Evolutionary conservation across 805 yeast genomes (phyloP), one percentile per base, ranked within the genome.

Genomic region (Teunomyces funiuensis): DNA sequence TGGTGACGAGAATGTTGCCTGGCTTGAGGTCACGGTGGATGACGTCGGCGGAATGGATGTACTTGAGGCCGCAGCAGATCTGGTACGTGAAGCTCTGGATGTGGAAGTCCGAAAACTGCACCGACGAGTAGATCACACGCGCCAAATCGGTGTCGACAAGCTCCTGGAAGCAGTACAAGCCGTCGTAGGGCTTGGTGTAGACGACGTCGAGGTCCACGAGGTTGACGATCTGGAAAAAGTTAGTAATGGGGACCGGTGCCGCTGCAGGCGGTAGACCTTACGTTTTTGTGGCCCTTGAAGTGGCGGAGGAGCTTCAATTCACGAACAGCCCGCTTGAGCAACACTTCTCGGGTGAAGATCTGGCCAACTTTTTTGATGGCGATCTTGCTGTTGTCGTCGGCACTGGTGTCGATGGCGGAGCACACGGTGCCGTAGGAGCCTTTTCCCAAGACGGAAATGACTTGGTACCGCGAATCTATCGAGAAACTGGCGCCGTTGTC

Each of bases 21-120:
- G 97, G 97, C 61, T 90, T 90, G 47, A 90, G 74, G 58, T 90
- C 98, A 42, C 98, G 73, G 59, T 90, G 98, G 41, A 90, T 83
- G 7, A 90, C 95, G 51, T 87, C 89, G 1, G 96, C 96, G 5
- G 93, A 81, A 61, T 90, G 98, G 38, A 90, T 84, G 55, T 88
- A 90, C 57, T 87, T 85, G 33, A 90, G 65, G 0, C 96, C 98
- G 61, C 95, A 85, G 26, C 88, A 64, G 2, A 90, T 77, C 60
- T 90, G 97, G 57, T 88, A 89, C 28, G 80, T 58, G 51, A 88
- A 85, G 46, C 77, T 76, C 54, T 82, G 83, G 22, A 88, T 79
- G 55, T 89, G 97, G 58, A 82, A 83, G 47, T 87, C 93, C n/a
- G 91, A 80, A 52, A 90, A 79, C 47, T 84, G 88, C 13, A 82